Base-by-base conservation (phyloP, 371 early-diverging fungal species). In the Mortierella sp. region DNA sequence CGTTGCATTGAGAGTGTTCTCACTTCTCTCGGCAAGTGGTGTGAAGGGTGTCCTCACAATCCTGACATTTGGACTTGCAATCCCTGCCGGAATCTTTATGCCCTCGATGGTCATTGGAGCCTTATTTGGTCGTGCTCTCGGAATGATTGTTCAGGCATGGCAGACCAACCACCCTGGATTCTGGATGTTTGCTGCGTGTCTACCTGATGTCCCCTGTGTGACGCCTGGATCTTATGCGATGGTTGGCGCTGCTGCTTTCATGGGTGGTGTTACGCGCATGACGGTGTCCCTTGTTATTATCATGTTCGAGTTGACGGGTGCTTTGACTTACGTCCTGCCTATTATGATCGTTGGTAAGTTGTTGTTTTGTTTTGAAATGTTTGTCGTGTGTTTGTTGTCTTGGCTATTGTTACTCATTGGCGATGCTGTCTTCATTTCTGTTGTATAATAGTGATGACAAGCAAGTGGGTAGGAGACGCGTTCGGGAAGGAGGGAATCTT, bases 141-240 rank as follows among this genome's bases (percentile, higher is more conserved):
- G 96, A 9, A 95, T 96, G 47, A 54, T 92, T 45, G 91, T 97
- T 70, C 92, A 94, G 78, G 87, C 91, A 3, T 89, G 91, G 90
- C 95, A 95, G 34, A 44, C n/a, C 55, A 83, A 74, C 0, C 90
- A 93, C 73, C 93, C 95, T 4, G 88, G 87, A 50, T 83, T 88
- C 26, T 90, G 90, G 85, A 80, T 96, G 1, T 96, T 96, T 78
- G 88, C 92, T 1, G 89, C 92, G 19, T 96, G 97, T 78, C 82
- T 88, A 3, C 80, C 89, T 9, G 92, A 90, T 74, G 88, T 84
- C 11, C 88, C 88, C 52, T 98, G 99, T 85, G 92, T 99, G 16
- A 96, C 95, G 19, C 97, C 98, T 0, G 99, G 98, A 42, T 94
- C 97, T 16, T 99, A 99, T 88, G 98, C 99, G 0, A 92, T 98